Percentiles rank a stretch among this genome's conserved stretches.
Conservation (phyloP, 2,329 filamentous ascomycete genomes). For the Beauveria rudraprayagi region DNA sequence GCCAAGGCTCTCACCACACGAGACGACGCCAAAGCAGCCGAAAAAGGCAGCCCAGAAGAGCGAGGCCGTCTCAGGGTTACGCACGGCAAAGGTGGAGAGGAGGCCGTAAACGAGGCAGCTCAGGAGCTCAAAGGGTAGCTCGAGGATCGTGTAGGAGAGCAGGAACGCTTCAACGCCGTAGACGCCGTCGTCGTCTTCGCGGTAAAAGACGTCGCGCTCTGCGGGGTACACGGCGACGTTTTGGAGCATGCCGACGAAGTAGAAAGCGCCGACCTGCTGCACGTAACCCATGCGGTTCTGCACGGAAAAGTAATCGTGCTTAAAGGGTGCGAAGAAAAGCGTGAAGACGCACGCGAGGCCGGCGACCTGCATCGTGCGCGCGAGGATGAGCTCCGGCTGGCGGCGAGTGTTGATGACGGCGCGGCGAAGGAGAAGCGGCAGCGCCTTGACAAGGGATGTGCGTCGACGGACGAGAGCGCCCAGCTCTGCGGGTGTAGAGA, state of each 20-base stretch:
- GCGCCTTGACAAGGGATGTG: slow-evolving; percentile 52
- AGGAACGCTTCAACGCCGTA: slow-evolving; percentile 67
- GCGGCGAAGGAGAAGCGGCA: slow-evolving; percentile 60
- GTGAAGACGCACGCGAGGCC: slow-evolving; percentile 55
- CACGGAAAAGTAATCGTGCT: slow-evolving; percentile 59
- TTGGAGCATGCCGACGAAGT: slow-evolving; percentile 72
- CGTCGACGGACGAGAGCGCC: slow-evolving; percentile 58
- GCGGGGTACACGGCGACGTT: slow-evolving; percentile 67
- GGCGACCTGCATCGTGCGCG: slow-evolving; percentile 59
- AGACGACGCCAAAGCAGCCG: slow-evolving; percentile 65
- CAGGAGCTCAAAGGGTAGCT: slow-evolving; percentile 63
- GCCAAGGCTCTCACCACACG: slow-evolving; percentile 65
- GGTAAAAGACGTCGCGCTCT: slow-evolving; percentile 69
- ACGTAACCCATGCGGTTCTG: slow-evolving; percentile 69
- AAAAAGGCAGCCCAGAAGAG: slow-evolving; percentile 63
- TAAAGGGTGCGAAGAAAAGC: slow-evolving; percentile 64
- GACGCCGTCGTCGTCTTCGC: slow-evolving; percentile 65
- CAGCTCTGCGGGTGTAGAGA: slow-evolving; percentile 63
- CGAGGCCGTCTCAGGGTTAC: slow-evolving; percentile 51
- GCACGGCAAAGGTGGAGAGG: slow-evolving; percentile 55
- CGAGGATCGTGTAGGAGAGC: slow-evolving; percentile 59
- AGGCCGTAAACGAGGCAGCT: slow-evolving; percentile 59
- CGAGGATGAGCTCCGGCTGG: slow-evolving; percentile 55
- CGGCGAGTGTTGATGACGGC: slow-evolving; percentile 61
- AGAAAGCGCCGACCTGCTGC: slow-evolving; percentile 62